These are phyloP conservation scores for Colletotrichum karsti DNA, from an alignment of 2,329 filamentous ascomycete species.

Conservation along the genomic window DNA sequence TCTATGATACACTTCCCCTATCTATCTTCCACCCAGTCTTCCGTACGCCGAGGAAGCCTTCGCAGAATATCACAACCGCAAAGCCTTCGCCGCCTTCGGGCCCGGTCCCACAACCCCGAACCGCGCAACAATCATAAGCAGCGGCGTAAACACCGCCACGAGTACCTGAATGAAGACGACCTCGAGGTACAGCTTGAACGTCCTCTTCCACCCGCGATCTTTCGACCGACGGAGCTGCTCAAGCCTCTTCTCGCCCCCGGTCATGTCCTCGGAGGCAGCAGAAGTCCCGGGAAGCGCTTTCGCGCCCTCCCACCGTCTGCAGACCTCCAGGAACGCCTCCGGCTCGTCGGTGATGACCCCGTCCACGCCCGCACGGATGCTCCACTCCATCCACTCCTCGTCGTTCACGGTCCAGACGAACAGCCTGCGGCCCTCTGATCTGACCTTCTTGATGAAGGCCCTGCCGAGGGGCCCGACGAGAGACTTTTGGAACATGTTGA, in stretches of 20 bases:
- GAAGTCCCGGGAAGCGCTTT: too few species aligned
- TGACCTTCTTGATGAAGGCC: slow-evolving; percentile 71
- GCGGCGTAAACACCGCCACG: slow-evolving; percentile 14
- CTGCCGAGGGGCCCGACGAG: slow-evolving; percentile 75
- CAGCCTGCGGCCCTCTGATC: slow-evolving; percentile 58
- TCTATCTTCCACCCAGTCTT: too few species aligned
- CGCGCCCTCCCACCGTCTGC: slow-evolving; percentile 33
- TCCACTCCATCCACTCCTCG: slow-evolving; percentile 82
- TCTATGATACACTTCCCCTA: not conserved
- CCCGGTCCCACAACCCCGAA: slow-evolving; percentile 21
- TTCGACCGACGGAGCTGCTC: not conserved
- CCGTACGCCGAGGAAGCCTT: not conserved
- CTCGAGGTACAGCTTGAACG: slow-evolving; percentile 9
- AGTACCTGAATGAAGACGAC: slow-evolving; percentile 13
- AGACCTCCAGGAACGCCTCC: slow-evolving; percentile 70
- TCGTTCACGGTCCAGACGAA: slow-evolving; percentile 91
- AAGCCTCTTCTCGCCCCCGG: not conserved
- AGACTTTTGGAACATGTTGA: slow-evolving; percentile 78
- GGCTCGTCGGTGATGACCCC: slow-evolving; percentile 91
- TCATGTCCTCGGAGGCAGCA: not conserved
- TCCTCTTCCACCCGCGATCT: not conserved
- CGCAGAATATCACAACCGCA: slow-evolving; percentile 6
- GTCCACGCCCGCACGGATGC: slow-evolving; percentile 71
- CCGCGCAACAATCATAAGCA: slow-evolving; percentile 18
- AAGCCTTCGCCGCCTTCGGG: slow-evolving; percentile 6